Evolutionary conservation across 1,139 yeast species (phyloP), one percentile per base, ranked within the genome.

Genomic region (Candida neerlandica): DNA sequence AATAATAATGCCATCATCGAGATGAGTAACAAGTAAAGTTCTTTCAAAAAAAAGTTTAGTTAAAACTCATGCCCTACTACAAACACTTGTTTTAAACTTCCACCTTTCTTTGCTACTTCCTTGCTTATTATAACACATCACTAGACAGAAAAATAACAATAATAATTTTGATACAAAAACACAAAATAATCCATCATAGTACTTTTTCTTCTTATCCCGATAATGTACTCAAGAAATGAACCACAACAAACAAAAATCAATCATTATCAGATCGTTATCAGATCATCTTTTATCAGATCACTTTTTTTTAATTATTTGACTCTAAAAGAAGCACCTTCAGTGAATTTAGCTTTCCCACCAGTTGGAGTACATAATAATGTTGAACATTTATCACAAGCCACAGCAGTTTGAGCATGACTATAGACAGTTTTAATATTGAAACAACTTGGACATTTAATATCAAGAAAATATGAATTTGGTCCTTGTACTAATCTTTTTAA

Each of bases 361-460:
- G 98, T 90, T 73, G 99, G 99, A 74, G 95, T 89, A 81, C 98
- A 92, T 73, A 94, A 89, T 62, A 94, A 97, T 64, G 97, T 92
- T 67, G 98, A 88, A 81, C 99, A 94, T 61, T 96, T 86, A 72
- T 95, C 98, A 84, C 99, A 94, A 73, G 97, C 89, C 73, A 94
- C 99, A 67, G 97, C 98, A 66, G 98, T 94, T 84, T 94, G 99
- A 61, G 99, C 98, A 81, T 94, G 99, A 64, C 98, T 92, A 88
- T 94, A 94, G 66, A 94, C 97, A 64, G 98, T 94, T 78, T 99
- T 92, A 82, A 94, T 94, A 86, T 87, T 89, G 76, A 94, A 85
- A 82, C 99, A 94, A 69, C 99, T 98, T 78, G 96, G 98, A 81
- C 98, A 94, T 81, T 92, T 92, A 67, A 94, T 98, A 73, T 94